Evolutionary conservation across 345 rosid genomes (phyloP).

Genomic region (Dipteronia sinensis): DNA sequence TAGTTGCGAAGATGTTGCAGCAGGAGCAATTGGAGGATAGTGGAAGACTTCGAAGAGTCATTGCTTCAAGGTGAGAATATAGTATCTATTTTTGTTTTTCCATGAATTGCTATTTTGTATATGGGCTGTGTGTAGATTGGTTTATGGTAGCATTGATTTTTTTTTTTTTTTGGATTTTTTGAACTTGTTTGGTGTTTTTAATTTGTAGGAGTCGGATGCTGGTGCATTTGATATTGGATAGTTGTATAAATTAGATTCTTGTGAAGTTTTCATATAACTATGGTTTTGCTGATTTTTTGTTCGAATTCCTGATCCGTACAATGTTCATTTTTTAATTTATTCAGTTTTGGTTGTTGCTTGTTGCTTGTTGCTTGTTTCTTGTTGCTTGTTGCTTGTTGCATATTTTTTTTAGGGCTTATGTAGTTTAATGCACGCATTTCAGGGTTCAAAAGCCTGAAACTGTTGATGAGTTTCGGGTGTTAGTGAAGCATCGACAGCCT

Average conservation of each 20-base stretch:
- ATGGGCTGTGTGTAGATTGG: background rate
- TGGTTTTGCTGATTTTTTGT: background rate
- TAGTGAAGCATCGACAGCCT: slow-evolving; percentile 75
- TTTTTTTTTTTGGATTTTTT: too few relatives aligned
- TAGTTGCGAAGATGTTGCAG: slow-evolving; percentile 63
- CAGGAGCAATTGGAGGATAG: slow-evolving; percentile 89
- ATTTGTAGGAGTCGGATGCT: background rate
- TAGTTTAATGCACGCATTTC: slow-evolving; percentile 21
- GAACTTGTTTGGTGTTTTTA: background rate
- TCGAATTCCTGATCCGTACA: background rate
- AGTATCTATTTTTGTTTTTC: background rate
- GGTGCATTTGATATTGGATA: background rate
- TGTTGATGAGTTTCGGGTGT: slow-evolving; percentile 45
- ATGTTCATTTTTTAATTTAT: background rate
- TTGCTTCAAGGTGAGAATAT: slow-evolving; percentile 67
- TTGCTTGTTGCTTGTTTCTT: background rate
- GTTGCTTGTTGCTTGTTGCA: too few relatives aligned
- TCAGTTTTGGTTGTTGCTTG: background rate
- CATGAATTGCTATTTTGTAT: background rate
- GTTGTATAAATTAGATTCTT: background rate
- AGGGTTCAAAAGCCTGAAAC: slow-evolving; percentile 75
- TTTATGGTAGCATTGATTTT: background rate
- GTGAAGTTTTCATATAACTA: background rate
- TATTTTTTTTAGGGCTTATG: slow-evolving; percentile 17
- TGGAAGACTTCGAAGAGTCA: slow-evolving; percentile 68